A percentile compares a stretch with the other conserved stretches of the same genome.
Conservation (phyloP, 2,329 filamentous ascomycete genomes). For the Botryotinia globosa region DNA sequence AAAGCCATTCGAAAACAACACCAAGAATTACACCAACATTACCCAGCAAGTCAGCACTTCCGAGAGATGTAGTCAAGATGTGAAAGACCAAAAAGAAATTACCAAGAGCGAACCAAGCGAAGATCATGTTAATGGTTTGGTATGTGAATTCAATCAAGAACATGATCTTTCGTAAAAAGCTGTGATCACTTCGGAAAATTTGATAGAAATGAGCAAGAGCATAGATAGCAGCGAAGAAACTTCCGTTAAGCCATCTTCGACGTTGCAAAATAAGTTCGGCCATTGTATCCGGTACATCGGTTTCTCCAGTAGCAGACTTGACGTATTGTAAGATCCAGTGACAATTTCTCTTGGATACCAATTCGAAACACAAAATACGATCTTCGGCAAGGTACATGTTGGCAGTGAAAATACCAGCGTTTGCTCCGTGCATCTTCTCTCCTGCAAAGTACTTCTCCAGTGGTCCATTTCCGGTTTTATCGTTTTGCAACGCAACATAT, state of each 20-base stretch:
- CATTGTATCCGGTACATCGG: constrained; percentile 90
- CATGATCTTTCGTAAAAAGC: constrained; percentile 80
- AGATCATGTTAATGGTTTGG: constrained; percentile 88
- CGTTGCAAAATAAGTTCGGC: constrained; percentile 97
- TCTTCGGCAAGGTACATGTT: constrained; percentile 95
- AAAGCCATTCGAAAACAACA: constrained; percentile 93
- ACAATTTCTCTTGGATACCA: constrained; percentile 92
- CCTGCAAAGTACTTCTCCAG: constrained; percentile 99
- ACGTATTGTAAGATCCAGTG: constrained; percentile 98
- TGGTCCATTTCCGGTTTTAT: constrained; percentile 90
- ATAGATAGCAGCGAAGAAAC: constrained; percentile 98
- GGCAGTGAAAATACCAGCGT: constrained; percentile 94
- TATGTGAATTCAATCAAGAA: constrained; percentile 95
- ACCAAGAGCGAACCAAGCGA: constrained; percentile 96
- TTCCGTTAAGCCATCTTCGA: constrained; percentile 94
- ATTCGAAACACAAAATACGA: constrained; percentile 87
- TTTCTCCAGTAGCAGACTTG: constrained; percentile 93
- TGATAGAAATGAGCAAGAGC: constrained; percentile 93
- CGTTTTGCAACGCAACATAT: constrained; percentile 94
- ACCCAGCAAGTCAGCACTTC: constrained; percentile 66
- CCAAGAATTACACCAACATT: constrained; percentile 76
- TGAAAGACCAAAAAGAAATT: constrained; percentile 99
- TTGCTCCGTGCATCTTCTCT: constrained; percentile 91
- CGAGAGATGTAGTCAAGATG: constrained; percentile 90
- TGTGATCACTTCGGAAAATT: constrained; percentile 91